phyloP scores from a whole-genome alignment of 345 rosid genomes.

The rapeseed (Brassica napus) region DNA sequence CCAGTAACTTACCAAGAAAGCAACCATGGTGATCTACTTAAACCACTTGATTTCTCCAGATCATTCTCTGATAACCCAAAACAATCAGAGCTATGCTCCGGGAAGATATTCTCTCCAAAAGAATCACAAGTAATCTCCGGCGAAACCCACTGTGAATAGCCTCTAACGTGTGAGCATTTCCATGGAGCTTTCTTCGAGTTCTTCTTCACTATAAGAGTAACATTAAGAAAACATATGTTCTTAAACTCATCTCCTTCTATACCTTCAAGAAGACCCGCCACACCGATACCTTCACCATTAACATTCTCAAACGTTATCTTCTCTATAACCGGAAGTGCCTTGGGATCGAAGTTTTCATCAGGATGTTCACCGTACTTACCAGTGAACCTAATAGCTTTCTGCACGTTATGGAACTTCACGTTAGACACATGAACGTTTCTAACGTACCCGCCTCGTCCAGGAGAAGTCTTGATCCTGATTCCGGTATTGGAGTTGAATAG shows the following conservation, averaged over 20 bases:
- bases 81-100: slow-evolving; percentile 65
- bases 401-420: slow-evolving; percentile 59
- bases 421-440: slow-evolving; percentile 69
- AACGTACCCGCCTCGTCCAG: slow-evolving; percentile 92
- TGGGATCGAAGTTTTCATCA: slow-evolving; percentile 66
- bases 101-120: slow-evolving; percentile 58
- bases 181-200: slow-evolving; percentile 51
- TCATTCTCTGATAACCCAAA: slow-evolving; percentile 49
- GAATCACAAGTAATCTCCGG: slow-evolving; percentile 70
- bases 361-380: slow-evolving; percentile 88
- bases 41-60: slow-evolving; percentile 45
- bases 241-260: slow-evolving; percentile 71
- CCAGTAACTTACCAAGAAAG: slow-evolving; percentile 59
- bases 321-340: slow-evolving; percentile 72
- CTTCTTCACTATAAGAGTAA: slow-evolving; percentile 49
- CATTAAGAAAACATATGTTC: slow-evolving; percentile 73
- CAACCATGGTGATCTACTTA: slow-evolving; percentile 50
- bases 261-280: slow-evolving; percentile 85
- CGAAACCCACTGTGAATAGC: slow-evolving; percentile 70
- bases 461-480: slow-evolving; percentile 80
- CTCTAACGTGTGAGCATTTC: slow-evolving; percentile 76
- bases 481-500: slow-evolving; percentile 66
- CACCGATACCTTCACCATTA: slow-evolving; percentile 57
- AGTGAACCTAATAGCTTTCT: slow-evolving; percentile 64
- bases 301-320: slow-evolving; percentile 70